Evolutionary conservation across 768 basidiomycete genomes (phyloP), one percentile per base, ranked within the genome.

Genomic region (Tylopilus rubrobrunneus): DNA sequence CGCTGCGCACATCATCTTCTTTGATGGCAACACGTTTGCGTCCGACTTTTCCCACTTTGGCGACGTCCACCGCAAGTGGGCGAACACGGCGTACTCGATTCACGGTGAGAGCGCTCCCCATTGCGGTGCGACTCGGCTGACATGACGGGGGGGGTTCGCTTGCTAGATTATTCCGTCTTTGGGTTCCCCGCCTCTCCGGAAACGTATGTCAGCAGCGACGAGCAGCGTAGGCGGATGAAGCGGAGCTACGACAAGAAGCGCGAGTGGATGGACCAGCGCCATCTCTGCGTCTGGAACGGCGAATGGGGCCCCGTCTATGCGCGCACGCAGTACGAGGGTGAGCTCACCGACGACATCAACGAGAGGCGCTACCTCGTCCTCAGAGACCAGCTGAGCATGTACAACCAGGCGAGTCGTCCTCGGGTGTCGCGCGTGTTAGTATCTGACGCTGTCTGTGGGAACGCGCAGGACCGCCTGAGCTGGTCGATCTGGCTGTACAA

Each of bases 401-500:
- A 92, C 70, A 78, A 81, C 61, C 64, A 83, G 17, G 59, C 34
- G 17, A 37, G 54, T 45, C 39, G 8, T 7, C 7, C 19, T 19
- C 19, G 19, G 19, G 19, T 1, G 19, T 19, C 19, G 19, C 19
- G 19, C 19, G 19, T 19, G 19, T 19, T 19, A 19, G 19, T 19
- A 19, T 19, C 19, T 19, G 19, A 19, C 19, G 19, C 19, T 19
- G 19, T 2, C 5, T 11, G 31, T 29, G 9, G 6, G 31, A 2
- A 31, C 31, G 7, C 19, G 40, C 48, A 85, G 82, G 83, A 82
- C 60, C 80, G 79, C 27, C 68, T 86, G 51, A 83, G 81, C 65
- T 91, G 88, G 89, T 84, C 85, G 1, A 92, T 92, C 73, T 92
- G 91, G 91, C 71, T 90, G 19, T 92, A 88, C 79, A 92, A 87